Evolutionary conservation across 768 basidiomycete species (phyloP).

Genomic region (Amanita molliuscula): DNA sequence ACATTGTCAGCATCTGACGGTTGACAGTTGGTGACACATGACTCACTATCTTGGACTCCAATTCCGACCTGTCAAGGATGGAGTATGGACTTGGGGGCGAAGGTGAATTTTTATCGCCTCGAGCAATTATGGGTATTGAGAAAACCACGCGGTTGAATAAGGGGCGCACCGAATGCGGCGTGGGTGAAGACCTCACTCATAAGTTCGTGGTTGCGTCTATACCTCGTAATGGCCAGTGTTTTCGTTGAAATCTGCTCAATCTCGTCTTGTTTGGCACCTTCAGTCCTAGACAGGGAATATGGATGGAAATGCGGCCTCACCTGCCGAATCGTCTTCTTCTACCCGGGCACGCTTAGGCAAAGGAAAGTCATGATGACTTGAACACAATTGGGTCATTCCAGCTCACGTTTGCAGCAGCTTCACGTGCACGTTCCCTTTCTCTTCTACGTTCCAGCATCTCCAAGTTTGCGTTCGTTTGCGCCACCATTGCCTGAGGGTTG

Average conservation of each 20-base stretch:
- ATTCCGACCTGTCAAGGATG: slow-evolving; percentile 45
- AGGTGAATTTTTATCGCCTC: slow-evolving; percentile 32
- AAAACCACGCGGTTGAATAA: not conserved
- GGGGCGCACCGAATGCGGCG: slow-evolving; percentile 50
- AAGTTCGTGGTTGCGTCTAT: slow-evolving; percentile 71
- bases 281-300: not conserved
- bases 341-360: slow-evolving; percentile 23
- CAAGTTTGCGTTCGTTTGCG: slow-evolving; percentile 65
- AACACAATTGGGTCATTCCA: not conserved
- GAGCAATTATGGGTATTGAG: not conserved
- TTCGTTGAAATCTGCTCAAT: slow-evolving; percentile 63
- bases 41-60: slow-evolving; percentile 49
- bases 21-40: not conserved
- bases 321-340: slow-evolving; percentile 61
- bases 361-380: not conserved
- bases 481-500: slow-evolving; percentile 54
- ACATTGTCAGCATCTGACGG: not conserved
- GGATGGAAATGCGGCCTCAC: slow-evolving; percentile 19
- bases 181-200: slow-evolving; percentile 77
- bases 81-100: slow-evolving; percentile 39
- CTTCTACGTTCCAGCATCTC: slow-evolving; percentile 58
- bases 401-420: slow-evolving; percentile 15
- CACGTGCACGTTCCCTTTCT: slow-evolving; percentile 43
- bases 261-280: slow-evolving; percentile 34
- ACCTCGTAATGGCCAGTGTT: slow-evolving; percentile 60